Base-by-base conservation (phyloP, 331 rosid species). In the Rhamnella rubrinervis region DNA sequence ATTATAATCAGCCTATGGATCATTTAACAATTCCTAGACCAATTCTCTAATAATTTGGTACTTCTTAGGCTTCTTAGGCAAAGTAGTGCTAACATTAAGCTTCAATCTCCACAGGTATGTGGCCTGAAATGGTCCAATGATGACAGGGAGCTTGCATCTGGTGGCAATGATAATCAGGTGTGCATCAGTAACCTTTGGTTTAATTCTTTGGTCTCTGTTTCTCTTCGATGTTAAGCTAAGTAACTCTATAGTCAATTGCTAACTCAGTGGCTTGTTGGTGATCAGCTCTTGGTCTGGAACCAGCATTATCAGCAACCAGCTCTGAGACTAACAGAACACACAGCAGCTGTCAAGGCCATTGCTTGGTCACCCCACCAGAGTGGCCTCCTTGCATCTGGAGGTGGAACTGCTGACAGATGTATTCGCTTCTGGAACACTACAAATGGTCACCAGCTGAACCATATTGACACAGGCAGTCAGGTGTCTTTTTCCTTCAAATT, bases 131-230 rank as follows among this genome's bases (percentile, higher is more conserved):
- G 99, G 99, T 95, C 97, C 64, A 77, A 79, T 53, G 99, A 95
- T 77, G 99, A 95, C 82, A 86, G 96, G 65, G 97, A 95, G 69
- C 97, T 95, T 69, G 98, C 99, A 55, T 95, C 99, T 8, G 99
- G 99, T 67, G 99, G 99, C 61, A 95, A 95, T 86, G 99, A 95
- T 87, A 95, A 91, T 68, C 99, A 95, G 92, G 99, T 91, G 69
- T 53, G 10, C 25, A 10, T 15, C 18, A 11, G 25, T 17, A 53
- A 20, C 35, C 5, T 31, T 31, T 26, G 31, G 11, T 46, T 68
- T 40, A 51, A 38, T 17, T 21, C 16, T 6, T 47, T 40, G 25
- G 55, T 53, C 62, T 17, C 16, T 35, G 13, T 10, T 38, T 50
- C 20, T 12, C 26, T 15, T 53, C 12, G 2, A n/a, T 18, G 16